Percentiles rank a stretch among this genome's conserved stretches.
Conservation (phyloP, 768 basidiomycete genomes). For the Suillus discolor region DNA sequence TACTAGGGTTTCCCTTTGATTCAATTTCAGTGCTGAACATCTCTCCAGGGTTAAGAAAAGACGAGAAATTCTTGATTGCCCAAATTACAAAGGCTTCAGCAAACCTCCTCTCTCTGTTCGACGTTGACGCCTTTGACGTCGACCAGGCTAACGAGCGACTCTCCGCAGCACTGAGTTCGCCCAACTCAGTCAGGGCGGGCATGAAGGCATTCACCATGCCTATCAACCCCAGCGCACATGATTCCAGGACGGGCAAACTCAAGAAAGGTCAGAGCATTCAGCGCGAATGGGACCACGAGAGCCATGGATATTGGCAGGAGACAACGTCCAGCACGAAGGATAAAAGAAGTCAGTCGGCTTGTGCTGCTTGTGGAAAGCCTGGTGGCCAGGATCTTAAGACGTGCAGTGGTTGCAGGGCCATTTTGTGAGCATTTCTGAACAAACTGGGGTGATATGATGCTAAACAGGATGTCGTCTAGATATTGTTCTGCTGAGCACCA, state of each 20-base stretch:
- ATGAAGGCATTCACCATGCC: slow-evolving; percentile 30
- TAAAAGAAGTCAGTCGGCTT: slow-evolving; percentile 25
- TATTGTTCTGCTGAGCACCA: slow-evolving; percentile 21
- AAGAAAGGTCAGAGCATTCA: slow-evolving; percentile 11
- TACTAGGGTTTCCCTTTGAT: slow-evolving; percentile 14
- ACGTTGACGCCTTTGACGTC: slow-evolving; percentile 27
- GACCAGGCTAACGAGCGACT: slow-evolving; percentile 25
- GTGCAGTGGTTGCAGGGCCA: slow-evolving; percentile 29
- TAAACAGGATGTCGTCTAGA: neutral
- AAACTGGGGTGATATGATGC: slow-evolving; percentile 14
- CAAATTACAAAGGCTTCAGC: slow-evolving; percentile 32
- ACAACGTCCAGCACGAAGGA: slow-evolving; percentile 26
- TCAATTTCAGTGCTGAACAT: neutral
- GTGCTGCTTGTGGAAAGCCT: slow-evolving; percentile 34
- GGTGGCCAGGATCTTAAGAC: slow-evolving; percentile 26
- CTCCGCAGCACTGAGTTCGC: slow-evolving; percentile 23
- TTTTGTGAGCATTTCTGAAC: slow-evolving; percentile 18
- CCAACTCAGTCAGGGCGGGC: slow-evolving; percentile 31
- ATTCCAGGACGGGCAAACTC: slow-evolving; percentile 7
- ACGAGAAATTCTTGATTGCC: slow-evolving; percentile 29
- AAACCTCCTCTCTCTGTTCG: slow-evolving; percentile 27
- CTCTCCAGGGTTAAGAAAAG: slow-evolving; percentile 23
- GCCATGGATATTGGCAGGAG: slow-evolving; percentile 29
- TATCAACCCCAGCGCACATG: slow-evolving; percentile 13
- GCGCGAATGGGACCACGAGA: slow-evolving; percentile 21